A percentile compares a stretch with the other conserved stretches of the same genome.
Conservation (phyloP, 2,329 filamentous ascomycete genomes). For the Cryoendolithus antarcticus region DNA sequence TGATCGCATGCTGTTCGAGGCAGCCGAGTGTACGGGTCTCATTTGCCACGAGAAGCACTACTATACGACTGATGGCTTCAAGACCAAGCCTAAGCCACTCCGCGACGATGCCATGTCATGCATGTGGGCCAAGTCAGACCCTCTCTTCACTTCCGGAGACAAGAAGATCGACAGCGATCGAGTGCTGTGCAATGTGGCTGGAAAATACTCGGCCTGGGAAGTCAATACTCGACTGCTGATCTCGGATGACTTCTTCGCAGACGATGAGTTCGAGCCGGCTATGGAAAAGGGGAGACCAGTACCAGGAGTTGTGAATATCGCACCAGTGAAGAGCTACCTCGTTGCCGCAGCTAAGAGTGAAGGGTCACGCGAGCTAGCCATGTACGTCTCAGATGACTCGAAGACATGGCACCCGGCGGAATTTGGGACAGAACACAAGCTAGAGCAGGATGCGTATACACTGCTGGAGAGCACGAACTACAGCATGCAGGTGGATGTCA, state of each 20-base stretch:
- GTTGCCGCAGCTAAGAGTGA: constrained; percentile 70
- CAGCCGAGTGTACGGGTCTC: constrained; percentile 25
- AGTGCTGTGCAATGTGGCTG: constrained; percentile 68
- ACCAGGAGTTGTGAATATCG: constrained; percentile 68
- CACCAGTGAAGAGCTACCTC: constrained; percentile 73
- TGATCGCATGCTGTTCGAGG: constrained; percentile 73
- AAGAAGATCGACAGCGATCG: constrained; percentile 54
- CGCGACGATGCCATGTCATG: constrained; percentile 62
- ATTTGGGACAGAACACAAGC: constrained; percentile 66
- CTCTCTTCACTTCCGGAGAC: constrained; percentile 58
- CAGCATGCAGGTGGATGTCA: constrained; percentile 91
- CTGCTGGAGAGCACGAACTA: constrained; percentile 94
- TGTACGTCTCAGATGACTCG: constrained; percentile 80
- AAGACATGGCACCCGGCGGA: constrained; percentile 81
- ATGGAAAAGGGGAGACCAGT: constrained; percentile 59
- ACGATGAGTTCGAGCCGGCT: constrained; percentile 55
- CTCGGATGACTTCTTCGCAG: constrained; percentile 71
- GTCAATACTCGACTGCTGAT: constrained; percentile 67
- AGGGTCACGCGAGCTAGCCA: constrained; percentile 76
- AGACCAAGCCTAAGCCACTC: constrained; percentile 50
- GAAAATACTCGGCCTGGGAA: constrained; percentile 56
- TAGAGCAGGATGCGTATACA: constrained; percentile 78
- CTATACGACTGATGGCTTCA: constrained; percentile 82
- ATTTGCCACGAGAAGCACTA: constrained; percentile 38
- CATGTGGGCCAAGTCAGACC: constrained; percentile 72